Conservation (phyloP, 495 filamentous ascomycete species). For the Aspergillus avenaceus region DNA sequence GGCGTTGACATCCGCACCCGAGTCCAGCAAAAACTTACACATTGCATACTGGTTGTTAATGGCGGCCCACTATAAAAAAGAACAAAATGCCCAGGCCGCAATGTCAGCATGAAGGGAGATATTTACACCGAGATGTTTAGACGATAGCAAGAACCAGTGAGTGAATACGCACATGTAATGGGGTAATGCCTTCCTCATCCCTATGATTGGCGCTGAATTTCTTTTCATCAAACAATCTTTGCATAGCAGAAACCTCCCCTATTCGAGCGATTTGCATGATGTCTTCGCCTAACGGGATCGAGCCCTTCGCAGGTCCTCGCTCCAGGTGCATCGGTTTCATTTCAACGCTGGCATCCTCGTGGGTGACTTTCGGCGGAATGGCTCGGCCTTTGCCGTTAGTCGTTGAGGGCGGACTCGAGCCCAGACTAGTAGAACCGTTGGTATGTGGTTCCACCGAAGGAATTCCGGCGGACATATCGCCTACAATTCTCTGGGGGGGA, state of each 20-base stretch:
- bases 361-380: slow-evolving; percentile 53
- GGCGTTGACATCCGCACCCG: slow-evolving; percentile 86
- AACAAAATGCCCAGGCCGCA: slow-evolving; percentile 9
- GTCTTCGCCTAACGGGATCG: slow-evolving; percentile 68
- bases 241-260: slow-evolving; percentile 81
- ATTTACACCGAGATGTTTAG: no score
- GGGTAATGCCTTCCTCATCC: slow-evolving; percentile 90
- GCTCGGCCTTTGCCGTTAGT: slow-evolving; percentile 54
- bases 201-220: slow-evolving; percentile 75
- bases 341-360: slow-evolving; percentile 57
- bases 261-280: slow-evolving; percentile 92
- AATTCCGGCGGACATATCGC: slow-evolving; percentile 26
- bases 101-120: slow-evolving; percentile 1
- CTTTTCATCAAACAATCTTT: slow-evolving; percentile 78
- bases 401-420: slow-evolving; percentile 25
- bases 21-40: slow-evolving; percentile 89
- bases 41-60: slow-evolving; percentile 97
- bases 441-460: slow-evolving; percentile 24
- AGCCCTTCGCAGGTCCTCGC: slow-evolving; percentile 30
- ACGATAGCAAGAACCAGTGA: background rate
- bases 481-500: background rate
- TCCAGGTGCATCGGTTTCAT: slow-evolving; percentile 58
- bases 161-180: slow-evolving; percentile 74
- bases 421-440: slow-evolving; percentile 20
- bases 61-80: slow-evolving; percentile 86